These are phyloP conservation scores for Pseudogymnoascus destructans DNA, from an alignment of 2,329 filamentous ascomycete genomes.

Conservation along the genomic window DNA sequence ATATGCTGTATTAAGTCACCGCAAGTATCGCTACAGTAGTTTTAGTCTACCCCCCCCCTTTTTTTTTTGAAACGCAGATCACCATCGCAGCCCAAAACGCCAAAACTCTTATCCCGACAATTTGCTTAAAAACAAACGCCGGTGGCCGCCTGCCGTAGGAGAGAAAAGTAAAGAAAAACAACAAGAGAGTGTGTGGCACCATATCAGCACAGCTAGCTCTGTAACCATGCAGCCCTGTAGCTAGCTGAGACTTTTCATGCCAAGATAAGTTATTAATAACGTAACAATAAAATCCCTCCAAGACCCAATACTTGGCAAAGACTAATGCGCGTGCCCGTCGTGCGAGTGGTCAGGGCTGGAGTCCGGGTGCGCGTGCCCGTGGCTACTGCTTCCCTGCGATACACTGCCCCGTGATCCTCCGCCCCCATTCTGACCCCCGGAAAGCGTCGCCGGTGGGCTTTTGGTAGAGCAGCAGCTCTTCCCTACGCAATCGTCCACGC, in stretches of 20 bases:
- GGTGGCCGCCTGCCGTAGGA: neutral
- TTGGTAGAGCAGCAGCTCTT: conserved; percentile 23
- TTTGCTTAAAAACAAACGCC: neutral
- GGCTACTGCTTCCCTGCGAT: neutral
- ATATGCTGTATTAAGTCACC: neutral
- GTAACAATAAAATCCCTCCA: neutral
- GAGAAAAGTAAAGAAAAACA: neutral
- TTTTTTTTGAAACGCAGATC: neutral
- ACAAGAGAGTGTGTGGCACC: neutral
- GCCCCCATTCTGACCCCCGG: neutral
- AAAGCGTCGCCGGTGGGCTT: conserved; percentile 6
- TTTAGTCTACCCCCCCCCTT: neutral
- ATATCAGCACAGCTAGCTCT: neutral
- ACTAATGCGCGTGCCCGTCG: conserved; percentile 3
- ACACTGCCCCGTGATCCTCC: neutral
- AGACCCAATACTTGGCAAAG: neutral
- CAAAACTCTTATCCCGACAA: neutral
- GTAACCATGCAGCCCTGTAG: neutral
- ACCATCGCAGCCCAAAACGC: neutral
- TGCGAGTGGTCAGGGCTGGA: neutral
- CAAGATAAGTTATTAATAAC: conserved; percentile 4
- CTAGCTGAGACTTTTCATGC: neutral
- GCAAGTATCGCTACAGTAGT: neutral
- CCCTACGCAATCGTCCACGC: conserved; percentile 26
- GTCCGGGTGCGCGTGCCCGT: conserved; percentile 2